Conservation (phyloP, 2,329 filamentous ascomycete species). For the Xylariaceae sp. region DNA sequence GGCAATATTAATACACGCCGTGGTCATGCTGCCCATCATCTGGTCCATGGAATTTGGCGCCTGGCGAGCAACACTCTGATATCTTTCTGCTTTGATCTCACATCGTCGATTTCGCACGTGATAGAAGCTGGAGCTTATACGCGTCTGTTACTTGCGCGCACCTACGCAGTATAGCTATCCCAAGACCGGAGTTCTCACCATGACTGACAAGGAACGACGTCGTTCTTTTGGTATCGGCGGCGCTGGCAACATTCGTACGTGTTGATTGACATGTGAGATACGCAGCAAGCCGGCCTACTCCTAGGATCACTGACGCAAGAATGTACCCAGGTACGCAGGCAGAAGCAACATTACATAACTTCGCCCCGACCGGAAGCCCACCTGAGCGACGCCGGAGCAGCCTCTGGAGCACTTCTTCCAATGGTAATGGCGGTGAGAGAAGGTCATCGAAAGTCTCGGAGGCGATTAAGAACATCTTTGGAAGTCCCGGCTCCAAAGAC, state of each 20-base stretch:
- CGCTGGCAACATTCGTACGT: conserved; percentile 23
- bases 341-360: conserved; percentile 16
- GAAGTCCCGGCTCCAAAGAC: conserved; percentile 4
- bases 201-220: conserved; percentile 10
- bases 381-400: conserved; percentile 13
- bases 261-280: too few species aligned
- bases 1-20: too few species aligned
- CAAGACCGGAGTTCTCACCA: conserved; percentile 1
- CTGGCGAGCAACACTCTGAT: neutral
- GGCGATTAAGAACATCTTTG: conserved; percentile 14
- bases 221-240: conserved; percentile 23
- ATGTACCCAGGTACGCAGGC: conserved; percentile 18
- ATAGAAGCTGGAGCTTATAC: neutral
- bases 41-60: neutral
- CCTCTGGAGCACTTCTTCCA: conserved; percentile 9
- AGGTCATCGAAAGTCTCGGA: conserved; percentile 16
- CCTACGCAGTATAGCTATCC: conserved; percentile 2
- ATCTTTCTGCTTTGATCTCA: neutral
- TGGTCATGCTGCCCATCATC: too few species aligned
- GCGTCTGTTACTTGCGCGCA: neutral
- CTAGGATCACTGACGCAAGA: too few species aligned
- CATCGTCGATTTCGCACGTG: neutral
- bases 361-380: conserved; percentile 8
- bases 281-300: neutral
- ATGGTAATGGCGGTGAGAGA: conserved; percentile 3